Evolutionary conservation across 2,329 filamentous ascomycete species (phyloP), one percentile per base, ranked within the genome.

Genomic region (Chrysosporium keratinophilum): DNA sequence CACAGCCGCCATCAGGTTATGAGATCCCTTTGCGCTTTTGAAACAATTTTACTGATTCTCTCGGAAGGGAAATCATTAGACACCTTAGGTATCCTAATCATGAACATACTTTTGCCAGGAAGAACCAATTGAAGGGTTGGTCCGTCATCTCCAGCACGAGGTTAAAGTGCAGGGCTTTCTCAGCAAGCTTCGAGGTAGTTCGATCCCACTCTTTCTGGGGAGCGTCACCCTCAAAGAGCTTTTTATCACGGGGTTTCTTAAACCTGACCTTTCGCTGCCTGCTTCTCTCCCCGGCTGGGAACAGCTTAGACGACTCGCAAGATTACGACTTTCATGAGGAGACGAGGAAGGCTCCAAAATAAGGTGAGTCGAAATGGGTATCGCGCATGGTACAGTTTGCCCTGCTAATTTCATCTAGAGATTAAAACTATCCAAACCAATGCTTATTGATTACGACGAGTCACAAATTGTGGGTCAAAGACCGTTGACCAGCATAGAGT

Each of bases 111-210:
- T 37, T 53, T 20, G 40, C 37, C 7, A 34, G 31, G 20, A 54
- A 48, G 41, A 43, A 23, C 41, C 51, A 3, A 41, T 54, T 14
- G 11, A 39, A 41, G 42, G 28, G n/a, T 17, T 54, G 41, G 4
- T 45, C 2, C 15, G 12, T 14, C n/a, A 52, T 39, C 50, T 52
- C 33, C 39, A 37, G 14, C 50, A 53, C 40, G 58, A 60, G 44
- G 54, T 41, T 34, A 28, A 41, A 31, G 52, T 59, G 17, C 59
- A 60, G 34, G 19, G 51, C 4, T 15, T 19, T 12, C 54, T 59
- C 2, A 41, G 12, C 6, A 31, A 37, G 23, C 10, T 60, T 20
- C 57, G 59, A 44, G 58, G 55, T 41, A 34, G 41, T 15, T 35
- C 20, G 15, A 42, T 54, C 23, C 58, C 58, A 15, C 42, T 60